Base-by-base conservation (phyloP, 768 basidiomycete species). In the Floccularia luteovirens region DNA sequence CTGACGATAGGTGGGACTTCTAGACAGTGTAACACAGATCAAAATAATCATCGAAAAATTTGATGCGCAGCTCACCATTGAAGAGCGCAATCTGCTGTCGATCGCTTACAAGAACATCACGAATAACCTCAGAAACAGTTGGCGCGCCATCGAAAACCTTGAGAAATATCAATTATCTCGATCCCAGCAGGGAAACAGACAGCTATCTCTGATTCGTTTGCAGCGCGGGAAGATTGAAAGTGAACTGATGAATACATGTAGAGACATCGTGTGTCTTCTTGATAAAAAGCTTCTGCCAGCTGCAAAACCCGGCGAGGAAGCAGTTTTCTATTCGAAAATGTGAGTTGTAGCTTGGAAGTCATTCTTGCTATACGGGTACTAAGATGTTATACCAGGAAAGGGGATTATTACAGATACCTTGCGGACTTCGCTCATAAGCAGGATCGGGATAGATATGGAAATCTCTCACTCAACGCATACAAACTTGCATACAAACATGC, bases 101-200 rank as follows among this genome's bases (percentile, higher is more conserved):
- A 77, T 90, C 44, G 89, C 90, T 20, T 91, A 89, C 70, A 93
- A 92, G 73, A 90, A 90, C 59, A 68, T 85, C 47, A 93, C 88
- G 14, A 87, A 88, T 52, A 76, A 71, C 14, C 76, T 89, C 43
- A 81, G 90, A 41, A 82, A 79, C 36, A 88, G 86, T 48, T 92
- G 90, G 90, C 74, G 89, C 51, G 76, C 80, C 49, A 70, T 90
- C 41, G 83, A 86, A 47, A 74, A 72, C 41, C 70, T 89, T 47
- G 84, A 87, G 63, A 80, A 80, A 59, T 72, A 81, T 57, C 73
- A 78, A 56, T 62, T 70, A 48, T 63, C 62, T 41, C 62, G 71
- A 56, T 58, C 69, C 48, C 50, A 71, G 49, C 64, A 69, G 49
- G 40, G 48, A 41, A 55, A 56, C 16, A 66, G 72, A 47, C 79